These are phyloP conservation scores for Rhizopus arrhizus DNA, from an alignment of 371 early-diverging fungal species.

Conservation along the genomic window DNA sequence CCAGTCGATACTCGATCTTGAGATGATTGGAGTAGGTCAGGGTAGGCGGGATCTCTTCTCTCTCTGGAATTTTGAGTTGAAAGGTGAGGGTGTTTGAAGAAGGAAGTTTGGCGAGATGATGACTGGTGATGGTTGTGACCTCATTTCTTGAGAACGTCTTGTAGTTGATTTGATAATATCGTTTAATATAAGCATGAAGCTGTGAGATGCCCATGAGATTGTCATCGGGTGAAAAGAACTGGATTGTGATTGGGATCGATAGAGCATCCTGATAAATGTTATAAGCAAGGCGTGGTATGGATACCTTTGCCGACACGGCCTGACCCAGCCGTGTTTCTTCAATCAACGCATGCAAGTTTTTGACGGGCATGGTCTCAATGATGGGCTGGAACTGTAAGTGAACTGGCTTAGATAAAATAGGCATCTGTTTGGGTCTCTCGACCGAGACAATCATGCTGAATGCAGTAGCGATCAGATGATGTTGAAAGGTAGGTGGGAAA, in stretches of 20 bases:
- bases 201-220: conserved; percentile 11
- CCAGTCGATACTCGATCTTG: conserved; percentile 21
- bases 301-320: conserved; percentile 16
- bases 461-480: conserved; percentile 30
- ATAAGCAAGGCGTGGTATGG: conserved; percentile 32
- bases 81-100: conserved; percentile 11
- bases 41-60: conserved; percentile 14
- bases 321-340: conserved; percentile 14
- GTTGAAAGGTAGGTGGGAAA: conserved; percentile 35
- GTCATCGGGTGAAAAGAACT: conserved; percentile 10
- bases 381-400: conserved; percentile 26
- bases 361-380: conserved; percentile 32
- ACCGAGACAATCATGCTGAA: conserved; percentile 32
- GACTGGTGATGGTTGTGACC: conserved; percentile 15
- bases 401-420: conserved; percentile 24
- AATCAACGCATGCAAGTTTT: conserved; percentile 18
- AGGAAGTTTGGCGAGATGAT: conserved; percentile 11
- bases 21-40: conserved; percentile 25
- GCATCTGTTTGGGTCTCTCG: conserved; percentile 15
- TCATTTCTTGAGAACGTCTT: conserved; percentile 33
- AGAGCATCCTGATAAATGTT: conserved; percentile 21
- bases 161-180: conserved; percentile 29
- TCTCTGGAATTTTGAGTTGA: conserved; percentile 10
- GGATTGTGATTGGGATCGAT: conserved; percentile 22
- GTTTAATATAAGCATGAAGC: conserved; percentile 29